Percentiles rank a stretch among this genome's conserved stretches.
Evolutionary conservation across 495 filamentous ascomycete genomes (phyloP).

Genomic region (Talaromyces ruber): DNA sequence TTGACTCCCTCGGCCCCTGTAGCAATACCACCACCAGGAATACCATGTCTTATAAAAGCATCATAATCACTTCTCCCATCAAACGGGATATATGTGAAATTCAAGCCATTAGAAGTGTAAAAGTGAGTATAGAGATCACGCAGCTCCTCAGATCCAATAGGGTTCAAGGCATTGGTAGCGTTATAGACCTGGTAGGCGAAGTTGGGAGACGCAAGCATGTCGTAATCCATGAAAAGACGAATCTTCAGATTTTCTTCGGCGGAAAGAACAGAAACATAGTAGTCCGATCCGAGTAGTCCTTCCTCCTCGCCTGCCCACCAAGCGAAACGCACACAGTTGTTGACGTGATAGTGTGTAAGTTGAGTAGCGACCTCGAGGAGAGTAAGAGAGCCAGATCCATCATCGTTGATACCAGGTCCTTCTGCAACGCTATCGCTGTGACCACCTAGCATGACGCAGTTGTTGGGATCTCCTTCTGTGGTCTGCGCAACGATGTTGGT

Average conservation of each 20-base stretch:
- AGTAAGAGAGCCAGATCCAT: conserved; percentile 56
- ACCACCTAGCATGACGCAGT: conserved; percentile 52
- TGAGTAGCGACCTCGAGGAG: conserved; percentile 53
- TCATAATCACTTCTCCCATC: conserved; percentile 61
- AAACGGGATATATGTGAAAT: conserved; percentile 47
- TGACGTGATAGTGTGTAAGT: conserved; percentile 47
- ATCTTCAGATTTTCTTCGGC: conserved; percentile 45
- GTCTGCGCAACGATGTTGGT: conserved; percentile 59
- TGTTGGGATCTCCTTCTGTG: conserved; percentile 51
- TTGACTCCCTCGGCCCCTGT: conserved; percentile 61
- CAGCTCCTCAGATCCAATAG: conserved; percentile 51
- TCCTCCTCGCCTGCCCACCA: conserved; percentile 61
- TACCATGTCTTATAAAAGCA: conserved; percentile 52
- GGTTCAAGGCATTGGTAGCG: conserved; percentile 50
- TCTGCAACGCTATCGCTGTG: conserved; percentile 59
- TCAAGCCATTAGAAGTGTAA: conserved; percentile 33
- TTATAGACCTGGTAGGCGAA: conserved; percentile 60
- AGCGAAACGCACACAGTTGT: conserved; percentile 59
- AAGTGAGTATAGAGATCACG: conserved; percentile 55
- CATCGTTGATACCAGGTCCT: conserved; percentile 56
- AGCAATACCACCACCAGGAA: conserved; percentile 58
- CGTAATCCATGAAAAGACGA: conserved; percentile 62
- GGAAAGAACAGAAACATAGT: conserved; percentile 46
- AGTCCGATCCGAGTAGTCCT: conserved; percentile 51
- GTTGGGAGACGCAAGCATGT: conserved; percentile 68